phyloP scores from a whole-genome alignment of 441 rosid genomes.

The Populus trichocarpa region DNA sequence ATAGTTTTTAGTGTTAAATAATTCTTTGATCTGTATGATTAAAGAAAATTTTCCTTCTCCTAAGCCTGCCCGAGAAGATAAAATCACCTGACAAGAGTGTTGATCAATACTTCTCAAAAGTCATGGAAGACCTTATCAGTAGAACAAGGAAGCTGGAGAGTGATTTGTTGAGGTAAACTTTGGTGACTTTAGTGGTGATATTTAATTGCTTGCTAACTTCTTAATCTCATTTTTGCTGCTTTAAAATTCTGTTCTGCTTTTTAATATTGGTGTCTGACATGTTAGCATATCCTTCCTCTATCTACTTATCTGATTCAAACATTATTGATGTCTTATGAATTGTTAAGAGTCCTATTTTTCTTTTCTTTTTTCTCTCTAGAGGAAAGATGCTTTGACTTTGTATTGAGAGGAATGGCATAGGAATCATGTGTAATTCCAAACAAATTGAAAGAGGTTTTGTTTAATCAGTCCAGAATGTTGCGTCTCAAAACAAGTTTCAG shows the following conservation, averaged over 20 bases:
- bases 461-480: neutral
- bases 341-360: neutral
- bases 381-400: neutral
- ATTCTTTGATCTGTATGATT: neutral
- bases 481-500: neutral
- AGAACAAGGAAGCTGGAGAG: too few species aligned
- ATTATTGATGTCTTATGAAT: neutral
- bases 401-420: neutral
- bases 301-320: neutral
- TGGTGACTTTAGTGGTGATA: neutral
- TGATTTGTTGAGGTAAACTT: too few species aligned
- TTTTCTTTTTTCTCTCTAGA: neutral
- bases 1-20: neutral
- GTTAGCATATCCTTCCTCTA: neutral
- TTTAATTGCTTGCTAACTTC: neutral
- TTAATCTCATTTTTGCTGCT: neutral
- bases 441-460: neutral
- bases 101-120: constrained; percentile 38
- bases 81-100: constrained; percentile 36
- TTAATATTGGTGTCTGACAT: neutral
- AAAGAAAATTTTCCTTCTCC: neutral
- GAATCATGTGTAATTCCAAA: neutral
- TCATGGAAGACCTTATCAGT: constrained; percentile 39
- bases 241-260: neutral
- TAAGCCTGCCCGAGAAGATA: constrained; percentile 42